Evolutionary conservation across 2,329 filamentous ascomycete species (phyloP).

Genomic region (Sarocladium brachiariae): DNA sequence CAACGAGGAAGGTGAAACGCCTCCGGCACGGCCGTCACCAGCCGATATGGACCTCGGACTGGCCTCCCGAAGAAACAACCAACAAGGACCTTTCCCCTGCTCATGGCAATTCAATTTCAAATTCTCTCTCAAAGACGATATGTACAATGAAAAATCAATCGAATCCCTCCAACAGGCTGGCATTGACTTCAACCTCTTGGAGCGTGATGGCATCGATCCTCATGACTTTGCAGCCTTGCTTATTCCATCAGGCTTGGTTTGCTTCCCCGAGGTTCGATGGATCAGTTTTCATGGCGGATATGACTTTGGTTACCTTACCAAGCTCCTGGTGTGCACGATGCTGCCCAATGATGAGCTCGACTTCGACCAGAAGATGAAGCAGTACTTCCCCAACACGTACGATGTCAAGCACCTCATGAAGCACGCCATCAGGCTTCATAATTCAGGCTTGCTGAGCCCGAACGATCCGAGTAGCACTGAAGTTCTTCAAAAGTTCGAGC

Average conservation of each 20-base stretch:
- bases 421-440: slow-evolving; percentile 66
- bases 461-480: slow-evolving; percentile 59
- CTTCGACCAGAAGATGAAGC: slow-evolving; percentile 81
- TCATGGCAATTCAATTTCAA: slow-evolving; percentile 99
- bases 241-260: slow-evolving; percentile 85
- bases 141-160: slow-evolving; percentile 96
- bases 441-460: slow-evolving; percentile 54
- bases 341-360: slow-evolving; percentile 84
- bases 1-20: slow-evolving; percentile 81
- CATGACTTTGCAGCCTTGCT: slow-evolving; percentile 82
- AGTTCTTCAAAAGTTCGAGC: slow-evolving; percentile 77
- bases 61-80: slow-evolving; percentile 32
- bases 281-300: slow-evolving; percentile 97
- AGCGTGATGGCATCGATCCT: slow-evolving; percentile 85
- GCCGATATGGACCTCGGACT: slow-evolving; percentile 28
- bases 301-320: slow-evolving; percentile 95
- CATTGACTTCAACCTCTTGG: slow-evolving; percentile 82
- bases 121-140: slow-evolving; percentile 89
- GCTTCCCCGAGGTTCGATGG: slow-evolving; percentile 86
- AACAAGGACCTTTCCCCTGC: slow-evolving; percentile 59
- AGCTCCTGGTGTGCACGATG: slow-evolving; percentile 76
- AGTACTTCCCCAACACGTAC: slow-evolving; percentile 88
- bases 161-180: slow-evolving; percentile 84
- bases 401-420: slow-evolving; percentile 98
- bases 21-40: slow-evolving; percentile 56